These are phyloP conservation scores for Aureobasidium subglaciale DNA, from an alignment of 2,329 filamentous ascomycete genomes.

Conservation along the genomic window DNA sequence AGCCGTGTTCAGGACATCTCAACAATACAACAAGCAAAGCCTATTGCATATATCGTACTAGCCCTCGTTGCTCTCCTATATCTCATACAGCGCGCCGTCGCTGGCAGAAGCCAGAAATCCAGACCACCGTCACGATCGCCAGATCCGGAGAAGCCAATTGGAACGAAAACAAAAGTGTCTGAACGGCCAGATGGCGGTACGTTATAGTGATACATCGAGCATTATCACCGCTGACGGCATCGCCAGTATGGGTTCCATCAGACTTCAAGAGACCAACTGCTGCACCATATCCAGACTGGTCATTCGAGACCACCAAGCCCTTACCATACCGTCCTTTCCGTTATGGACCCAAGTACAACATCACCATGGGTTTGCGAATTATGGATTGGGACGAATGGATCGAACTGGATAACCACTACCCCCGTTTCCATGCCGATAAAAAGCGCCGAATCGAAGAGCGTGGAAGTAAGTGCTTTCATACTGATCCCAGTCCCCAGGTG, in stretches of 20 bases:
- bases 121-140: conserved; percentile 26
- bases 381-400: conserved; percentile 71
- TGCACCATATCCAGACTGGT: conserved; percentile 60
- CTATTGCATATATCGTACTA: conserved; percentile 7
- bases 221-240: background rate
- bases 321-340: conserved; percentile 73
- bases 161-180: conserved; percentile 25
- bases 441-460: conserved; percentile 59
- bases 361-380: conserved; percentile 69
- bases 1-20: background rate
- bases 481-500: conserved; percentile 50
- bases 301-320: conserved; percentile 60
- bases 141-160: conserved; percentile 40
- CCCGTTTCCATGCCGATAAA: conserved; percentile 67
- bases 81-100: background rate
- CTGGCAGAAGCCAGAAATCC: background rate
- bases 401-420: conserved; percentile 74
- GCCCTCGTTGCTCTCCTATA: background rate
- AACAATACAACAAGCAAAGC: background rate
- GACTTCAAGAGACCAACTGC: conserved; percentile 55
- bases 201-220: background rate
- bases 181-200: conserved; percentile 43
- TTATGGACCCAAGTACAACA: conserved; percentile 67
- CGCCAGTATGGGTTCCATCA: conserved; percentile 49
- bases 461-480: conserved; percentile 59